Base-by-base conservation (phyloP, 345 rosid genomes). In the Capsella bursapastoris region DNA sequence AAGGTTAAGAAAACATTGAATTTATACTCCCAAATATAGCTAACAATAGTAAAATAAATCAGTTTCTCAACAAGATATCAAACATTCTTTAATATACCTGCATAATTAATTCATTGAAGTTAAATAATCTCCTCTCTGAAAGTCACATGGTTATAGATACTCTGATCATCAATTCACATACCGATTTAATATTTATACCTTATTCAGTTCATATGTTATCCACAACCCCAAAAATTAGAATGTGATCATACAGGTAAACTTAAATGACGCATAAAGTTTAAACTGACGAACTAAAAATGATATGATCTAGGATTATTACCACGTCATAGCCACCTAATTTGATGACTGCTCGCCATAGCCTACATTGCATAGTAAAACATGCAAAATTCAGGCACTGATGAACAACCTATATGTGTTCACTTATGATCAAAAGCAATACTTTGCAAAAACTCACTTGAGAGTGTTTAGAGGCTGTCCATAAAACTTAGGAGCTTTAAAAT, bases 261-360 rank as follows among this genome's bases (percentile, higher is more conserved):
- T 49, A 70, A 69, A 63, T 47, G 65, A 68, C 53, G 22, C 40
- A 68, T 13, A 67, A 40, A 56, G 53, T 32, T 68, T 9, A 68
- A 22, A 68, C 63, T 8, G 6, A 44, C 8, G 8, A 67, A 34
- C 53, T 59, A 60, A 44, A 52, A 32, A 44, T 12, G n/a, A 53
- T 16, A 78, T 66, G 69, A 58, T 60, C 40, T 8, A 66, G 65
- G 70, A 70, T 51, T 55, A 84, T 74, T 87, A 92, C 97, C 93
- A 86, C 89, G 3, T 92, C 95, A 75, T 90, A 90, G 83, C 96
- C 98, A 79, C 98, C 96, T 79, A 92, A 68, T 63, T 70, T 86
- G 56, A 88, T 32, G 75, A 90, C 98, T 69, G 90, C 81, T 78
- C 96, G 86, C 92, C 92, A 92, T 50, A 92, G 82, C 88, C 98